A percentile compares a stretch with the other conserved stretches of the same genome.
Evolutionary conservation across 2,329 filamentous ascomycete genomes (phyloP).

Genomic region (Hawksworthiomyces lignivorus): DNA sequence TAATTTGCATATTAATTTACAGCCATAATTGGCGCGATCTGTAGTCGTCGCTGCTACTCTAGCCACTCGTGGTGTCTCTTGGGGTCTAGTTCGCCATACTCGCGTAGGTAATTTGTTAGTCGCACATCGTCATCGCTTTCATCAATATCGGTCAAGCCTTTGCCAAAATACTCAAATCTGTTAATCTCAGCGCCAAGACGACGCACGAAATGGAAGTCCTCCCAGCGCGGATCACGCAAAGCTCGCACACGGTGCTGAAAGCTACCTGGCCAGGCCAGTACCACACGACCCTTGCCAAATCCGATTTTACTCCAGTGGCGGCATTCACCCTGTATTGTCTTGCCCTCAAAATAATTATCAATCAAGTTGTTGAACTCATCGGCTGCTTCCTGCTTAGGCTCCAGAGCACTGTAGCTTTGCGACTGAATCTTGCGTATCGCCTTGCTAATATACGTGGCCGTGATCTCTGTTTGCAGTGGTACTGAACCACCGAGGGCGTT

Average conservation of each 20-base stretch:
- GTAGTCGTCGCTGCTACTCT: no score
- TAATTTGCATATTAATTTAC: no score
- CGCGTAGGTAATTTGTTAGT: slow-evolving; percentile 4
- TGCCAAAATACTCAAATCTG: slow-evolving; percentile 14
- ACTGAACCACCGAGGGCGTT: slow-evolving; percentile 14
- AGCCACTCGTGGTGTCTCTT: not conserved
- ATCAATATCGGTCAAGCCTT: slow-evolving; percentile 8
- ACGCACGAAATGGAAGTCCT: slow-evolving; percentile 13
- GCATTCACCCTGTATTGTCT: slow-evolving; percentile 9
- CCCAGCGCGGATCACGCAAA: slow-evolving; percentile 13
- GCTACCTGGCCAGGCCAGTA: slow-evolving; percentile 14
- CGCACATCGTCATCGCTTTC: slow-evolving; percentile 2
- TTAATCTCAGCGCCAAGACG: slow-evolving; percentile 5
- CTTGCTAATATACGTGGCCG: slow-evolving; percentile 14
- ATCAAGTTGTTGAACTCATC: slow-evolving; percentile 16
- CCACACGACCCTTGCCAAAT: slow-evolving; percentile 4
- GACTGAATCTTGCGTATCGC: slow-evolving; percentile 15
- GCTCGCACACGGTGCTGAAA: slow-evolving; percentile 10
- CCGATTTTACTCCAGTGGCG: slow-evolving; percentile 14
- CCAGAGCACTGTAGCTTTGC: slow-evolving; percentile 14
- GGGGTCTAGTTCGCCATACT: not conserved
- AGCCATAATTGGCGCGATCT: no score
- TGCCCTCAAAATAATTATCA: slow-evolving; percentile 10
- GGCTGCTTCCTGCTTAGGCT: slow-evolving; percentile 10
- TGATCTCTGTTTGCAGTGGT: slow-evolving; percentile 15